Evolutionary conservation across 1,284 basidiomycete species (phyloP), one percentile per base, ranked within the genome.

Genomic region (Ceratobasidium sp.): DNA sequence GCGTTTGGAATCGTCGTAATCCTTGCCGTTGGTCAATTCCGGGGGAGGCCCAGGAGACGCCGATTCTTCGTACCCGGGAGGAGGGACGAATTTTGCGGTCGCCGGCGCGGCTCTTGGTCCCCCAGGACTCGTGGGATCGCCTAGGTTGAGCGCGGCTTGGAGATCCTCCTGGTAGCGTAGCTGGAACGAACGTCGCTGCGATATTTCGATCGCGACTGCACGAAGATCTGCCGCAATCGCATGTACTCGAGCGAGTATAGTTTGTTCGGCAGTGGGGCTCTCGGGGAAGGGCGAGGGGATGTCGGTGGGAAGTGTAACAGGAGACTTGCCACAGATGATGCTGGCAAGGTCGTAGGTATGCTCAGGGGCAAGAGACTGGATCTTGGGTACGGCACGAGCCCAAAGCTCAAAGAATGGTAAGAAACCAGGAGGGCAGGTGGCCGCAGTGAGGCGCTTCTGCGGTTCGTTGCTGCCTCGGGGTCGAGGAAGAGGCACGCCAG

Each of bases 131-230:
- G 72, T 72, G 0, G 75, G 74, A 1, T 74, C 75, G 7, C 87
- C 86, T 0, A 86, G 83, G 73, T 92, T 89, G 56, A 93, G 80
- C 0, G 89, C 91, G 0, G 87, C 88, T 76, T 93, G 90, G 2
- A 93, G 77, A 76, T 91, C 92, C 3, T 78, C 75, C 0, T 85
- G 86, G 74, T 90, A 93, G 7, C 89, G 81, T 71, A 90, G 85
- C 76, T 93, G 91, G 78, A 93, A 93, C 0, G 89, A 87, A n/a
- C 91, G 80, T 3, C 91, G 79, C 77, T 92, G 90, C 70, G 87
- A 89, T 73, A 92, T 91, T 74, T 91, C 90, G 64, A 92, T 91
- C 0, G 90, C 88, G 0, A 92, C 88, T 0, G 89, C 87, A 17
- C 89, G 83, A 13, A 92, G 77, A 78, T 92, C 89, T 0, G 88